Evolutionary conservation across 2,329 filamentous ascomycete species (phyloP), one percentile per base, ranked within the genome.

Genomic region (Colletotrichum theobromicola): DNA sequence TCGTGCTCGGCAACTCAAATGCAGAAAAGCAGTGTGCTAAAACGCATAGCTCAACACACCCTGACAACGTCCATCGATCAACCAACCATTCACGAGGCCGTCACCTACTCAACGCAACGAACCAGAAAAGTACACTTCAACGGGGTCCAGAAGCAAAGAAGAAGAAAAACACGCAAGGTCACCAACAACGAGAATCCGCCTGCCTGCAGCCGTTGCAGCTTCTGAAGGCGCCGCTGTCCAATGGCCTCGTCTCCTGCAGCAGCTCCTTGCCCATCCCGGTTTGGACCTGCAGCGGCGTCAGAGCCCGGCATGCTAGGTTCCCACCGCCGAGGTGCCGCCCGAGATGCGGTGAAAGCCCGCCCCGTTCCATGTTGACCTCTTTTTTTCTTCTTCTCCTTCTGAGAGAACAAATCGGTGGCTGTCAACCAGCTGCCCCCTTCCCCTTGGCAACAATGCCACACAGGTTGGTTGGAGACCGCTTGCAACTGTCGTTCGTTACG

Each of bases 291-390:
- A 74, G 68, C 72, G 72, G 53, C 42, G 62, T 60, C n/a, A 55
- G 26, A 72, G 62, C 42, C 72, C 72, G 68, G 72, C 72, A 28
- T 61, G 72, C 42, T 66, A 62, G 28, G 42, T 53, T 71, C 62
- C 72, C 68, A 72, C 62, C 72, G 62, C 72, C 68, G 72, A 71
- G 55, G 16, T 67, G 42, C 68, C 62, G 55, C 55, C 68, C 72
- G 72, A 72, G 57, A 74, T 74, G 72, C 72, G 72, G 72, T 74
- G 72, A 74, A 74, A 67, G 72, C 28, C 62, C 53, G 72, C 72
- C 37, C 62, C 53, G 67, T 70, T 67, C 70, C 55, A 64, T 60
- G 28, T 26, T 58, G 55, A 37, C 55, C 34, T 18, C 32, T 46
- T 21, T 34, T 16, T 26, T 15, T 13, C 18, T 50, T 50, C 42